Conservation (phyloP, 176 grass and related monocot species). For the Raddia distichophylla region DNA sequence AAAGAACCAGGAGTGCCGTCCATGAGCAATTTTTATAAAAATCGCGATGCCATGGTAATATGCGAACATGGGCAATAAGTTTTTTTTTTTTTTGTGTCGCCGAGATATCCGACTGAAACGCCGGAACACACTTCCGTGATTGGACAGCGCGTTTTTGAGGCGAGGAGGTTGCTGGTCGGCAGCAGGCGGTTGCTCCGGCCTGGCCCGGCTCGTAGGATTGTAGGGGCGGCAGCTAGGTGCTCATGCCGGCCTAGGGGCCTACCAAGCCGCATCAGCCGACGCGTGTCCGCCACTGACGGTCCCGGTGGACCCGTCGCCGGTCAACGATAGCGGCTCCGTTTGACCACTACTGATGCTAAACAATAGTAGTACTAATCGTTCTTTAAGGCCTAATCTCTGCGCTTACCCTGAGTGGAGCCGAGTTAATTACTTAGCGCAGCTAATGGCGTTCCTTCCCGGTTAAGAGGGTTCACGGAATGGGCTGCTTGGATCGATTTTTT, state of each 20-base stretch:
- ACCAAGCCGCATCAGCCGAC: background rate
- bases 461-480: background rate
- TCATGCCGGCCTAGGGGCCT: background rate
- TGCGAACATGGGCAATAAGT: no score
- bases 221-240: background rate
- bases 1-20: no score
- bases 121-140: background rate
- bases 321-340: slow-evolving; percentile 2
- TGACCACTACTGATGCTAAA: background rate
- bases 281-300: background rate
- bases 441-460: background rate
- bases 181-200: background rate
- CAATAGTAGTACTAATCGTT: background rate
- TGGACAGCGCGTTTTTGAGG: background rate
- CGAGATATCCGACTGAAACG: slow-evolving; percentile 5
- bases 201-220: background rate
- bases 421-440: no score
- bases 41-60: no score
- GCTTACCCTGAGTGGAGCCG: background rate
- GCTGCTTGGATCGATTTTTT: background rate
- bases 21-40: no score
- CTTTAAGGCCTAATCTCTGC: background rate
- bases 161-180: background rate
- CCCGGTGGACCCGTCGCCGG: background rate
- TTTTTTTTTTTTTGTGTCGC: no score